Percentiles rank a stretch among this genome's conserved stretches.
Conservation (phyloP, 371 early-diverging fungal genomes). For the Mortierella sp. region DNA sequence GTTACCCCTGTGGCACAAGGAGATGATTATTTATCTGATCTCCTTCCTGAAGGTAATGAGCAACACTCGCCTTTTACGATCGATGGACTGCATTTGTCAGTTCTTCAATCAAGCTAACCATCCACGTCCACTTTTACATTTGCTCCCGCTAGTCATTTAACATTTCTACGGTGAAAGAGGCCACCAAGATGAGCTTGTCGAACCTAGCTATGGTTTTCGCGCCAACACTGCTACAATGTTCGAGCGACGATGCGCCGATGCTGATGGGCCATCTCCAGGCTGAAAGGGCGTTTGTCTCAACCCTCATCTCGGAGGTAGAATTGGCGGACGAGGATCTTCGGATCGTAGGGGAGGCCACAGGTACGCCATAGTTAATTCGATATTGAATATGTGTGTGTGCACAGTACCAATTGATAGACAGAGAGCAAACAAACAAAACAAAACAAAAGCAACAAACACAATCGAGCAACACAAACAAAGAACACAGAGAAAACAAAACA, state of each 20-base stretch:
- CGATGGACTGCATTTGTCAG: no score
- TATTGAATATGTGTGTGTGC: not conserved
- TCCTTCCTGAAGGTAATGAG: conserved; percentile 80
- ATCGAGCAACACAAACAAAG: not conserved
- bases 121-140: conserved; percentile 8
- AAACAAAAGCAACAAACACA: not conserved
- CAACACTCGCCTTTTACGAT: not conserved
- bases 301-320: conserved; percentile 50
- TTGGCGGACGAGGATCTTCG: conserved; percentile 46
- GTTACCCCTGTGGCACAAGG: conserved; percentile 82
- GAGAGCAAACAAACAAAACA: not conserved
- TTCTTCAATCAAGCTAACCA: not conserved
- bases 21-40: conserved; percentile 85
- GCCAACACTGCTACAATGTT: conserved; percentile 93
- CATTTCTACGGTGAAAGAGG: conserved; percentile 73
- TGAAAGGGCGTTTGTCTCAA: conserved; percentile 51
- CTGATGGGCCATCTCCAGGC: conserved; percentile 57
- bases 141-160: conserved; percentile 73
- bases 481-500: not conserved
- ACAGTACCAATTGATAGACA: not conserved
- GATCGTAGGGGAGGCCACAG: conserved; percentile 44
- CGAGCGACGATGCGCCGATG: conserved; percentile 62
- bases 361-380: not conserved
- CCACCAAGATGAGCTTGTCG: conserved; percentile 90
- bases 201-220: conserved; percentile 99